Evolutionary conservation across 176 grass and related monocot species (phyloP).

Genomic region (Olyra latifolia): DNA sequence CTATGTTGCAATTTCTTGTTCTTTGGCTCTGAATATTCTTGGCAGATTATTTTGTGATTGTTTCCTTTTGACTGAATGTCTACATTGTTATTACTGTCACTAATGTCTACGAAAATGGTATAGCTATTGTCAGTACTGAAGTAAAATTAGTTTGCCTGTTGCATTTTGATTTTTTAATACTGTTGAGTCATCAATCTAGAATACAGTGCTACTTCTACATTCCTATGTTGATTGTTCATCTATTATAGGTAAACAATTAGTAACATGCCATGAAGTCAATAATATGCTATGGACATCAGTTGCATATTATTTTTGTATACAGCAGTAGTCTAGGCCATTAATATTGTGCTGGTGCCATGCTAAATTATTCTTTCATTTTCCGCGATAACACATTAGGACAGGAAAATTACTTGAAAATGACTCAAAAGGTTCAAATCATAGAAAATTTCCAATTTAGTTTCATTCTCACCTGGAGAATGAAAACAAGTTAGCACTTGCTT

Average conservation of each 20-base stretch:
- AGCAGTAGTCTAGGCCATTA: not conserved
- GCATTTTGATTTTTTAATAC: not conserved
- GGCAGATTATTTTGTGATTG: not conserved
- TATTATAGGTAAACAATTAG: not conserved
- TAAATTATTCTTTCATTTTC: not conserved
- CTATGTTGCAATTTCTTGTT: not conserved
- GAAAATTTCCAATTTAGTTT: not conserved
- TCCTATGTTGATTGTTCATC: not conserved
- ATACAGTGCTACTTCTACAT: not conserved
- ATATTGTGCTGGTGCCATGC: not conserved
- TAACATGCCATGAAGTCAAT: not conserved
- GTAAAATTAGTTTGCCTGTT: not conserved
- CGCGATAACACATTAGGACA: not conserved
- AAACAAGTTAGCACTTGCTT: not conserved
- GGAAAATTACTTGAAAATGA: not conserved
- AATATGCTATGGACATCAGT: not conserved
- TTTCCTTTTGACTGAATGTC: not conserved
- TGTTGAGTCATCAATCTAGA: not conserved
- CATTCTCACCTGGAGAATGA: not conserved
- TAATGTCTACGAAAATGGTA: not conserved
- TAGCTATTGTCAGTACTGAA: not conserved
- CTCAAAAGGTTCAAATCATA: not conserved
- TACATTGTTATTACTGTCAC: not conserved
- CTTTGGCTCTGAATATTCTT: not conserved
- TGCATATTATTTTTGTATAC: not conserved